These are phyloP conservation scores for Fonsecaea pugnacius DNA, from an alignment of 2,329 filamentous ascomycete genomes.

Conservation along the genomic window DNA sequence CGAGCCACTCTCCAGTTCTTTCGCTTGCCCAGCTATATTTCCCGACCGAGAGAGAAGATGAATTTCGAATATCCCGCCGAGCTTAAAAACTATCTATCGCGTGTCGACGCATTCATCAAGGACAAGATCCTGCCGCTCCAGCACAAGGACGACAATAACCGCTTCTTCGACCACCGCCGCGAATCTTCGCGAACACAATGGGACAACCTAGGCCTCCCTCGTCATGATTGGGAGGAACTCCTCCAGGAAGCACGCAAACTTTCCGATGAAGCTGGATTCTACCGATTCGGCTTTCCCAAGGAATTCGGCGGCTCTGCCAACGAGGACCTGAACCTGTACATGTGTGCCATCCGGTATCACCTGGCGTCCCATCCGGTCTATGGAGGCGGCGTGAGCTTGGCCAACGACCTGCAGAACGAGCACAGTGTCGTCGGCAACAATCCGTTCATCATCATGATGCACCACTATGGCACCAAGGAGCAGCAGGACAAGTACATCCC, in stretches of 20 bases:
- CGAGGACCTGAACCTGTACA: constrained; percentile 62
- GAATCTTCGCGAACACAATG: constrained; percentile 67
- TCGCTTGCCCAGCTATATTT: not conserved
- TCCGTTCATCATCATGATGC: constrained; percentile 65
- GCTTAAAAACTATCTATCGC: constrained; percentile 53
- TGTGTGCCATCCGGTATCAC: constrained; percentile 66
- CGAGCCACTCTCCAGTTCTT: not conserved
- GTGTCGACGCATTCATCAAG: constrained; percentile 63
- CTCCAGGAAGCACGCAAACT: constrained; percentile 55
- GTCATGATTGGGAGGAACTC: constrained; percentile 63
- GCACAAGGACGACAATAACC: constrained; percentile 61
- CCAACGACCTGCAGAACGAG: constrained; percentile 68
- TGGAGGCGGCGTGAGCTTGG: constrained; percentile 59
- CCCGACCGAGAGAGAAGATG: constrained; percentile 44
- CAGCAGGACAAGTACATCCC: constrained; percentile 61
- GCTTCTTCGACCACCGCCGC: constrained; percentile 69
- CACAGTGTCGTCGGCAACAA: constrained; percentile 67
- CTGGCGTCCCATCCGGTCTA: constrained; percentile 57
- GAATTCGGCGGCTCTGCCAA: constrained; percentile 60
- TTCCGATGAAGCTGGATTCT: constrained; percentile 65
- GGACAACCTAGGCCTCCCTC: constrained; percentile 60
- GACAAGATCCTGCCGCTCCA: constrained; percentile 60
- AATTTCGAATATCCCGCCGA: constrained; percentile 61
- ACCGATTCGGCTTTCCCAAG: constrained; percentile 61
- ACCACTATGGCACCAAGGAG: constrained; percentile 61